These are phyloP conservation scores for Populus davidiana DNA, from an alignment of 345 rosid genomes.

Conservation along the genomic window DNA sequence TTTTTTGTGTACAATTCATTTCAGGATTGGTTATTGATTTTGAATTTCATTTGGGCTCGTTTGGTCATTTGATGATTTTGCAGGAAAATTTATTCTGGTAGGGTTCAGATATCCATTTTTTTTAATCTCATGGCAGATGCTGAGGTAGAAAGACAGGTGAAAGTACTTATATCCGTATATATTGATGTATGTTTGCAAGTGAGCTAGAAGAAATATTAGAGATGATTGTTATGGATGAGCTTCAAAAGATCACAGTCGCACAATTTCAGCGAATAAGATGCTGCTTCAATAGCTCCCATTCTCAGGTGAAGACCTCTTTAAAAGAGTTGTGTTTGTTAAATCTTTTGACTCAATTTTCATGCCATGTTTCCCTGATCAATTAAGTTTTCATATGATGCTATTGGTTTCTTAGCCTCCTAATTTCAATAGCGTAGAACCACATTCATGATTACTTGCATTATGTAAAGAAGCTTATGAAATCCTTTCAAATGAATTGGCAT, in stretches of 20 bases:
- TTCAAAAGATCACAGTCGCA: conserved; percentile 55
- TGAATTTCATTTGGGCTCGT: too few species aligned
- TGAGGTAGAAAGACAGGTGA: too few species aligned
- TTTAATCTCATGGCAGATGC: too few species aligned
- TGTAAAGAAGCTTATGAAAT: conserved; percentile 1
- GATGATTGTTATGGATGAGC: conserved; percentile 53
- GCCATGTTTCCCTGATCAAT: not conserved
- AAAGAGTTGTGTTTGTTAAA: not conserved
- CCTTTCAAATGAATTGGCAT: not conserved
- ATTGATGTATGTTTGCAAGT: conserved; percentile 52
- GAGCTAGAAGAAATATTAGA: conserved; percentile 80
- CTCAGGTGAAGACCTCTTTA: conserved; percentile 45
- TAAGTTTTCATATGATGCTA: not conserved
- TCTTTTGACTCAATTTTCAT: not conserved
- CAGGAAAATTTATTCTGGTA: too few species aligned
- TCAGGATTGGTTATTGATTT: too few species aligned
- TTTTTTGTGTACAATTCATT: too few species aligned
- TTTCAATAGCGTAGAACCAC: not conserved
- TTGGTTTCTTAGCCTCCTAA: not conserved
- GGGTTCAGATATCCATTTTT: too few species aligned
- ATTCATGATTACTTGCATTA: not conserved
- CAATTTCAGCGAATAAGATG: conserved; percentile 58
- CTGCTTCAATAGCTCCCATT: conserved; percentile 71
- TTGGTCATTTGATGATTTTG: too few species aligned
- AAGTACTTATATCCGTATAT: too few species aligned